Evolutionary conservation across 2,329 filamentous ascomycete genomes (phyloP).

Genomic region (Phaeophleospora eucalypticola): DNA sequence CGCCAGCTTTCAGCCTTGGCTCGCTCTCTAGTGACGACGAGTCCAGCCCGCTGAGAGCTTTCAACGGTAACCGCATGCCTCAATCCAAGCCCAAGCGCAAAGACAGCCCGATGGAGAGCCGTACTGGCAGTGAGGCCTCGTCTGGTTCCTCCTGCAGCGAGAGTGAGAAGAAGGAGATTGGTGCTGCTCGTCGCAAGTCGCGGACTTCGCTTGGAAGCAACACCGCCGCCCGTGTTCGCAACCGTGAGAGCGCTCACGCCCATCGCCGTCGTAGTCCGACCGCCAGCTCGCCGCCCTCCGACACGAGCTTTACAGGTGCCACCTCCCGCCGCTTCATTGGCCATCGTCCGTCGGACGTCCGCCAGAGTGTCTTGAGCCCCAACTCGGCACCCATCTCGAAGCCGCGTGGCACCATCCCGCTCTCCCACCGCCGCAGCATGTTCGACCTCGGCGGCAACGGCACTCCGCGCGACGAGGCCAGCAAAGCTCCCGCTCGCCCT

Average conservation of each 20-base stretch:
- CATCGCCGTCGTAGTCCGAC: conserved; percentile 56
- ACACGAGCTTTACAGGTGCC: conserved; percentile 61
- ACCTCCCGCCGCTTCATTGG: conserved; percentile 65
- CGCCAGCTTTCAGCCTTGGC: conserved; percentile 55
- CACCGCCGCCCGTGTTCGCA: conserved; percentile 23
- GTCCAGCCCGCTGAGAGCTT: conserved; percentile 44
- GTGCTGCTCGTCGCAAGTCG: conserved; percentile 48
- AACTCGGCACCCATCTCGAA: conserved; percentile 57
- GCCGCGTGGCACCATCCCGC: conserved; percentile 14
- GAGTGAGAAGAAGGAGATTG: conserved; percentile 24
- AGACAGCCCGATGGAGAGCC: background rate
- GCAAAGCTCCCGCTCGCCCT: background rate
- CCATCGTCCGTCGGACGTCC: conserved; percentile 51
- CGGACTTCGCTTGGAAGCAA: conserved; percentile 37
- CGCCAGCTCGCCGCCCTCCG: conserved; percentile 48
- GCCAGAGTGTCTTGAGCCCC: conserved; percentile 56
- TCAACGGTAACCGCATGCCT: conserved; percentile 40
- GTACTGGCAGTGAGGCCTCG: conserved; percentile 24
- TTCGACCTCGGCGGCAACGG: conserved; percentile 13
- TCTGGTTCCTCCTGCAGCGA: conserved; percentile 23
- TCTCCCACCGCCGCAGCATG: conserved; percentile 17
- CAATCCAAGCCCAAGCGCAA: background rate
- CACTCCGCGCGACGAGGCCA: conserved; percentile 1
- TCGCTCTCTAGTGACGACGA: conserved; percentile 58
- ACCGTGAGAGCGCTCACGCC: conserved; percentile 33